These are phyloP conservation scores for Meyerozyma guilliermondii DNA, from an alignment of 1,139 yeast species.

Conservation along the genomic window DNA sequence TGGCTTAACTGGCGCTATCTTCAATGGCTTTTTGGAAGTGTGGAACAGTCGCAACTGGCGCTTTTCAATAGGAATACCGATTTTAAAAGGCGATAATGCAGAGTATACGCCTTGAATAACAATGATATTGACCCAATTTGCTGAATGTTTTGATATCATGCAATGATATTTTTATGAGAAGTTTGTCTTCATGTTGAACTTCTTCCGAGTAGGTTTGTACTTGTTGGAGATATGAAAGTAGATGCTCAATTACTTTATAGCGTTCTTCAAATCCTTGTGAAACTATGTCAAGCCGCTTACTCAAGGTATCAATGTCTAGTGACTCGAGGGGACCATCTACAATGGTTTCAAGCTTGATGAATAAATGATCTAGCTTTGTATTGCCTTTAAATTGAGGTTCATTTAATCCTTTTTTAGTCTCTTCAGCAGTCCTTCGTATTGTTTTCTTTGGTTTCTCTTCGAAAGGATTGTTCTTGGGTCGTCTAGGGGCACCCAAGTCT, in stretches of 20 bases:
- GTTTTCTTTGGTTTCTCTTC: conserved; percentile 18
- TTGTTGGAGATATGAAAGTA: conserved; percentile 27
- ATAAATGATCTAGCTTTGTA: conserved; percentile 33
- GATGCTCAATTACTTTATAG: conserved; percentile 19
- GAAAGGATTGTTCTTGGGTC: conserved; percentile 28
- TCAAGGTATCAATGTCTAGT: conserved; percentile 15
- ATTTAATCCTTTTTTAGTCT: conserved; percentile 32
- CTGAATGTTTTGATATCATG: conserved; percentile 79
- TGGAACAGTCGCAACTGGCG: conserved; percentile 48
- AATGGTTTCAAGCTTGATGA: conserved; percentile 23
- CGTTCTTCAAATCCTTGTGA: conserved; percentile 10
- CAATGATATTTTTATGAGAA: conserved; percentile 65
- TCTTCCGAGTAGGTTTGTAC: conserved; percentile 34
- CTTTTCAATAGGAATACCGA: conserved; percentile 64
- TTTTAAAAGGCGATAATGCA: conserved; percentile 44
- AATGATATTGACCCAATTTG: conserved; percentile 54
- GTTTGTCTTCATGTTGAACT: conserved; percentile 18
- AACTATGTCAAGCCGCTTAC: conserved; percentile 2
- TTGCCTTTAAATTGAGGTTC: conserved; percentile 26
- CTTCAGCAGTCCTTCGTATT: conserved; percentile 29
- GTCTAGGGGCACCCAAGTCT: not conserved
- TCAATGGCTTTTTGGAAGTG: conserved; percentile 12
- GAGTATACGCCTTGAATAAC: conserved; percentile 72
- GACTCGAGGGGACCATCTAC: conserved; percentile 24
- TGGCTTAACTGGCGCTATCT: conserved; percentile 7